Percentiles rank a stretch among this genome's conserved stretches.
These are phyloP conservation scores for Apiospora malaysiana DNA, from an alignment of 2,329 filamentous ascomycete species.

Conservation along the genomic window DNA sequence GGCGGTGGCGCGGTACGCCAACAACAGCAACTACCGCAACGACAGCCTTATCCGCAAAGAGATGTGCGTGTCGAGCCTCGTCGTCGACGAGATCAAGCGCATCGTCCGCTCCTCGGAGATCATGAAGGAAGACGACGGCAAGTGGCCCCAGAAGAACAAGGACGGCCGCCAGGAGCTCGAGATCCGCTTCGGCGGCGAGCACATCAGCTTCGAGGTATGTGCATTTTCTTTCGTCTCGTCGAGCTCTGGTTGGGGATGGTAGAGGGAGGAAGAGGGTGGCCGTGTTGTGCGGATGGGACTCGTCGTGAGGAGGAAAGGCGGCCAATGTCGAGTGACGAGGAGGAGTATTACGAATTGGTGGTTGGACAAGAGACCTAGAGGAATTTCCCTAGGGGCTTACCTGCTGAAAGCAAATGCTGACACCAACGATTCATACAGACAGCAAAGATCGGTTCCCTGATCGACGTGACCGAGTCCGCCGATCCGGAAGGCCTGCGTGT, in stretches of 20 bases:
- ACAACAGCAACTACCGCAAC: conserved; percentile 99
- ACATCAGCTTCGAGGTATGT: conserved; percentile 94
- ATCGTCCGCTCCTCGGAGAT: conserved; percentile 98
- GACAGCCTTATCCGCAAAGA: conserved; percentile 99
- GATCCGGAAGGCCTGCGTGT: conserved; percentile 96
- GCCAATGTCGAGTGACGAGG: too few relatives aligned
- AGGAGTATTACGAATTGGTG: too few relatives aligned
- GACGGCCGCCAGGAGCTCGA: conserved; percentile 96
- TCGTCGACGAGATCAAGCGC: conserved; percentile 93
- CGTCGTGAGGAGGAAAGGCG: too few relatives aligned
- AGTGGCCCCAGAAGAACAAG: conserved; percentile 99
- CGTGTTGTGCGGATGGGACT: neutral
- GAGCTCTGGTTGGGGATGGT: too few relatives aligned
- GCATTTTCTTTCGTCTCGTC: too few relatives aligned
- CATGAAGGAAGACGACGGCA: conserved; percentile 97
- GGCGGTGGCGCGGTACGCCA: conserved; percentile 93
- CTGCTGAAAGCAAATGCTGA: neutral
- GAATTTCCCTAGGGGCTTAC: neutral
- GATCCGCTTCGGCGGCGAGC: conserved; percentile 90
- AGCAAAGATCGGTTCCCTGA: conserved; percentile 95
- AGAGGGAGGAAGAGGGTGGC: neutral
- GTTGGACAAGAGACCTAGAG: neutral
- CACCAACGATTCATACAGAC: conserved; percentile 63
- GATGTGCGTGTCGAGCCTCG: conserved; percentile 93
- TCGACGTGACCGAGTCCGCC: conserved; percentile 94